phyloP scores from a whole-genome alignment of 257 asterid genomes.

The Agastache rugosa region DNA sequence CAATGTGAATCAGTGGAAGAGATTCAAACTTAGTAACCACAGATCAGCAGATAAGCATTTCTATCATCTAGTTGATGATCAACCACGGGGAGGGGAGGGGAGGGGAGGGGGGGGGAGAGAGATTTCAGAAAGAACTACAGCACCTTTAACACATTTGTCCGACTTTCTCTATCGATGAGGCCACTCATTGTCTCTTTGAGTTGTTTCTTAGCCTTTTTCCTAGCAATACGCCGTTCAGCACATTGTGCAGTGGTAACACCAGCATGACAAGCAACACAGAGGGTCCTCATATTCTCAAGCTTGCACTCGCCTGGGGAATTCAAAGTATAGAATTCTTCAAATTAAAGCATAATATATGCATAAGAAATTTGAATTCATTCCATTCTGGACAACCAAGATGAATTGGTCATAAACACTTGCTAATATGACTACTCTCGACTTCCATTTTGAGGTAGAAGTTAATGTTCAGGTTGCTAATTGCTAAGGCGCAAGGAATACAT shows the following conservation, averaged over 20 bases:
- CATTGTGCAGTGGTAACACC: constrained; percentile 83
- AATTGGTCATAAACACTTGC: constrained; percentile 2
- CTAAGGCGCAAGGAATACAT: not conserved
- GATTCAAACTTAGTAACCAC: not conserved
- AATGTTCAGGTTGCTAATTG: constrained; percentile 19
- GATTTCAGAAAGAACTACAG: constrained; percentile 28
- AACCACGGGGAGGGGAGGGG: not conserved
- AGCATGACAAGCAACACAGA: constrained; percentile 94
- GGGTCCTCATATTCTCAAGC: constrained; percentile 96
- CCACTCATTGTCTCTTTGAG: constrained; percentile 59
- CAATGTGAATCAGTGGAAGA: not conserved
- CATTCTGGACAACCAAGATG: not conserved
- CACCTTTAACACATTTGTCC: constrained; percentile 53
- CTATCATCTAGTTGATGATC: constrained; percentile 10
- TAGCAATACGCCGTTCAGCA: constrained; percentile 63
- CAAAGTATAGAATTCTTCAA: constrained; percentile 19
- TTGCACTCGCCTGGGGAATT: constrained; percentile 85
- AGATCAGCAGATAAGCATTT: not conserved
- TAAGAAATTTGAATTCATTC: constrained; percentile 10
- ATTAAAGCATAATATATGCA: not conserved
- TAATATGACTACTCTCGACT: not conserved
- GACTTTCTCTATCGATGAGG: constrained; percentile 43
- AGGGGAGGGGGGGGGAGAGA: not conserved
- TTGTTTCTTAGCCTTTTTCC: constrained; percentile 67
- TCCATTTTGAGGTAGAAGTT: constrained; percentile 11